These are phyloP conservation scores for Diaporthe sp. DNA, from an alignment of 2,329 filamentous ascomycete species.

Conservation along the genomic window DNA sequence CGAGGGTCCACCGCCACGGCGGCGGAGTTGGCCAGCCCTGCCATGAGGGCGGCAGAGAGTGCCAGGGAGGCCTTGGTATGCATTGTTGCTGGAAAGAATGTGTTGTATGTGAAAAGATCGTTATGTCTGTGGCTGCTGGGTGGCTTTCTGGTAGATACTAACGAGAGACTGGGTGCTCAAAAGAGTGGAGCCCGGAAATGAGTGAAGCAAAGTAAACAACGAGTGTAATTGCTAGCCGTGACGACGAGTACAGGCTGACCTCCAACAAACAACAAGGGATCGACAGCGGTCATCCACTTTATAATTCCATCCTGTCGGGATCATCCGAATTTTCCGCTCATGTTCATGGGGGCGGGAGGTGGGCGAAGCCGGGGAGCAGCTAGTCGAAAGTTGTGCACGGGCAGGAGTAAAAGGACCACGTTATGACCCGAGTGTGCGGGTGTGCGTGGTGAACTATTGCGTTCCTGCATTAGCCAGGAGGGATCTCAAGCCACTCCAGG, in stretches of 20 bases:
- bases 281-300: not conserved
- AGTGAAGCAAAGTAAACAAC: not conserved
- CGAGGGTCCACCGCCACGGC: not conserved
- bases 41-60: slow-evolving; percentile 7
- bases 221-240: not conserved
- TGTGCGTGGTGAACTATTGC: not conserved
- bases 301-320: slow-evolving; percentile 2
- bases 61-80: slow-evolving; percentile 5
- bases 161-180: slow-evolving; percentile 6
- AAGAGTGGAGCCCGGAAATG: slow-evolving; percentile 6
- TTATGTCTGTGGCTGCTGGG: not conserved
- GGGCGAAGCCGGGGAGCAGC: not conserved
- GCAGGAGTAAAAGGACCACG: not conserved
- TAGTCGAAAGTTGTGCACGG: not conserved
- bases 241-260: not conserved
- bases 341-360: not conserved
- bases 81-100: slow-evolving; percentile 14
- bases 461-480: slow-evolving; percentile 23
- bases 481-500: not conserved
- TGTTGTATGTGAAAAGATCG: not conserved
- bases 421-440: not conserved
- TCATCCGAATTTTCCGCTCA: not conserved
- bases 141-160: not conserved
- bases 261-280: not conserved
- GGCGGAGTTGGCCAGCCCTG: slow-evolving; percentile 26